Base-by-base conservation (phyloP, 768 basidiomycete species). In the Lentinula detonsa region DNA sequence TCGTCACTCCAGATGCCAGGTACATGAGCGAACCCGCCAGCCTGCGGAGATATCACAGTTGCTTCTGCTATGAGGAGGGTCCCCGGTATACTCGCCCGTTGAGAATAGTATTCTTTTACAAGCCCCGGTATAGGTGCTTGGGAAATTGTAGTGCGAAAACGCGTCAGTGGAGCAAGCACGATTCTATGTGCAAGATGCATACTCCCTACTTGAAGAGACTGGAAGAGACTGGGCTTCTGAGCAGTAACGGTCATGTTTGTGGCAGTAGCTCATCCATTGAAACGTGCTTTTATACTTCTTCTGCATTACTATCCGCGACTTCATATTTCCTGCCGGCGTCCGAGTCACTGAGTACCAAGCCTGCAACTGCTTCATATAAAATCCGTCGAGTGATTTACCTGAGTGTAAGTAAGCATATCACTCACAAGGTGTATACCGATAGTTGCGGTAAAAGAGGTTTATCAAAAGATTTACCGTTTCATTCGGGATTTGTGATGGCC, bases 1-100 rank as follows among this genome's bases (percentile, higher is more conserved):
- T 78, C 79, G 4, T 72, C 68, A 8, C 65, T 75, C 73, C 75
- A 84, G 35, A 85, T 78, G 0, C 85, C 83, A 0, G 84, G 83
- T 1, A 75, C 71, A 61, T 75, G 65, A 5, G 66, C 58, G 55
- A 67, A 72, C 0, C 75, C 70, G 60, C 74, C 64, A 60, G 72
- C 71, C 34, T 62, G 48, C 18, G 48, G 68, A 57, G 68, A 69
- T 62, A 79, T 72, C 59, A 73, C 69, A 9, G 77, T 81, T 0
- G 73, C 82, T 65, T 84, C 82, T 0, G 80, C 67, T 55, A 84
- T 74, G 16, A 78, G 65, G 13, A 82, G 70, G 1, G 77, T 75
- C 3, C 80, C 80, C 0, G 75, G 72, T 3, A 67, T 63, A 35
- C 67, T 68, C 1, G 70, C 71, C 9, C 76, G 72, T 57, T 77